Evolutionary conservation across 2,329 filamentous ascomycete genomes (phyloP).

Genomic region (Fusarium mundagurra): DNA sequence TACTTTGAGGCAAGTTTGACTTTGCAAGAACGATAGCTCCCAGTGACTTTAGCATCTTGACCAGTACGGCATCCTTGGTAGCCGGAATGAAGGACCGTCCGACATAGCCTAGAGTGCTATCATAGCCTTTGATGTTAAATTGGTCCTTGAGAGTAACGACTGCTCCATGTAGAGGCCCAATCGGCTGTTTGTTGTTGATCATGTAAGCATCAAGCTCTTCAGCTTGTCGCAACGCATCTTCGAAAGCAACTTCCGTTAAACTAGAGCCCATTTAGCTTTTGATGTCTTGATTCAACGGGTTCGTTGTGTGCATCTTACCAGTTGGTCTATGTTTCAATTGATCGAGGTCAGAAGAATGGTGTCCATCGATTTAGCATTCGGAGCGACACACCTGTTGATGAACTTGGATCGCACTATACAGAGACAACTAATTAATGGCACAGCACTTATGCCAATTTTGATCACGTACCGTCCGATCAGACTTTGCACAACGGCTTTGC

Average conservation of each 20-base stretch:
- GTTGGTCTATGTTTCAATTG: background rate
- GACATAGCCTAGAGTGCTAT: background rate
- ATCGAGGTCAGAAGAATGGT: background rate
- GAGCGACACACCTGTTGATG: background rate
- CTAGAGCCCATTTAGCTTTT: background rate
- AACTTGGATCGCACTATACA: background rate
- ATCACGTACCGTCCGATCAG: background rate
- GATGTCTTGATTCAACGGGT: fast-evolving
- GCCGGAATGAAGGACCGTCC: background rate
- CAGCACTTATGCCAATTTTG: fast-evolving
- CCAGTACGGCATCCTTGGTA: background rate
- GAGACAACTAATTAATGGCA: background rate
- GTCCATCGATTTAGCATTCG: background rate
- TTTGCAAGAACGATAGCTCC: background rate
- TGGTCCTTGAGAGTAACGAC: background rate
- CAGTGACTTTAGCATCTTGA: background rate
- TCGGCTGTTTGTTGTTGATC: background rate
- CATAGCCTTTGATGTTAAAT: background rate
- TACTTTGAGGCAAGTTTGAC: constrained; percentile 1
- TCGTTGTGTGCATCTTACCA: background rate
- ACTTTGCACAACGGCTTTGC: background rate
- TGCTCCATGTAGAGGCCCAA: background rate
- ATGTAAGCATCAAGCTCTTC: background rate
- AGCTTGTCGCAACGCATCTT: background rate
- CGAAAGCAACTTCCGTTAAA: background rate